These are phyloP conservation scores for Pseudocercospora vitis DNA, from an alignment of 2,329 filamentous ascomycete genomes.

Conservation along the genomic window DNA sequence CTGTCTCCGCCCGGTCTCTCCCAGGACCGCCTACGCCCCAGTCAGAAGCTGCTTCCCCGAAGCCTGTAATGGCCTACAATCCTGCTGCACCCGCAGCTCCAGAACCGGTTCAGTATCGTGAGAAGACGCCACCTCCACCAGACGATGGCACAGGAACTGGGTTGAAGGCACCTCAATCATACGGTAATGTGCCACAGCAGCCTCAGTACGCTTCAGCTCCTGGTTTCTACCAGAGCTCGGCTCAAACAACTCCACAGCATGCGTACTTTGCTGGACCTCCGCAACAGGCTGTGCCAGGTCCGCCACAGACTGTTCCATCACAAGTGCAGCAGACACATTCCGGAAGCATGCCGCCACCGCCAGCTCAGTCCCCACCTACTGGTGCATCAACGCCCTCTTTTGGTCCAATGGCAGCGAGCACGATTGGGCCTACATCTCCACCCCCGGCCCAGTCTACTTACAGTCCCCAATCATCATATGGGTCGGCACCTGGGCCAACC, in stretches of 20 bases:
- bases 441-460: slow-evolving; percentile 39
- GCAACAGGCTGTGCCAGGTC: slow-evolving; percentile 27
- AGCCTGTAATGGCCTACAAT: slow-evolving; percentile 59
- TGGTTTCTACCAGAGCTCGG: slow-evolving; percentile 27
- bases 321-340: slow-evolving; percentile 19
- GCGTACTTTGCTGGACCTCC: slow-evolving; percentile 47
- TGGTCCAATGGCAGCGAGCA: slow-evolving; percentile 28
- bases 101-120: slow-evolving; percentile 68
- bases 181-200: slow-evolving; percentile 36
- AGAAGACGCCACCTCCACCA: slow-evolving; percentile 75
- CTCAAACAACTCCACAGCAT: slow-evolving; percentile 32
- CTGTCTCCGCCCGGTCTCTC: slow-evolving; percentile 39
- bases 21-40: slow-evolving; percentile 35
- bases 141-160: slow-evolving; percentile 59
- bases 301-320: slow-evolving; percentile 23
- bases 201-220: slow-evolving; percentile 31
- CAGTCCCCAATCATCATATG: slow-evolving; percentile 30
- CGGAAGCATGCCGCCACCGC: slow-evolving; percentile 29
- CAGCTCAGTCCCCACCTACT: slow-evolving; percentile 22
- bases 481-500: slow-evolving; percentile 21
- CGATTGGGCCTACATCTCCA: slow-evolving; percentile 26
- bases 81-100: slow-evolving; percentile 75
- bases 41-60: slow-evolving; percentile 24
- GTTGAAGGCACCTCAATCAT: slow-evolving; percentile 40
- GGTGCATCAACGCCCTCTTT: slow-evolving; percentile 26